Evolutionary conservation across 2,329 filamentous ascomycete species (phyloP), one percentile per base, ranked within the genome.

Genomic region (Gaeumannomyces sp.): DNA sequence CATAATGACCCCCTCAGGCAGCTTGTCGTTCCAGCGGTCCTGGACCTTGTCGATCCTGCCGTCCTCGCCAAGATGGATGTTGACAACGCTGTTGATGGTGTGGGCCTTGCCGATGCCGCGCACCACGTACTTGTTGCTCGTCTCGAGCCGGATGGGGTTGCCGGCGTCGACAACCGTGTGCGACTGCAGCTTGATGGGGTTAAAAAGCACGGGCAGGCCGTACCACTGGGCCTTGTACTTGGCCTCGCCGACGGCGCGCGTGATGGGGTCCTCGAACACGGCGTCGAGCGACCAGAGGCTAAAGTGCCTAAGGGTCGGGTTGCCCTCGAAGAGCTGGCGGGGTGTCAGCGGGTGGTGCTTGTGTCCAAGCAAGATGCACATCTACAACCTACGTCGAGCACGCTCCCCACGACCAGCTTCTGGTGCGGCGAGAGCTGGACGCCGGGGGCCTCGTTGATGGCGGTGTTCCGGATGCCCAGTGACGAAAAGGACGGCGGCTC

Each of bases 71-170:
- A 76, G 67, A 53, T 72, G 65, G 64, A 77, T 77, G 8, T 68
- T 65, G 14, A 78, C 71, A 8, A 70, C 65, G 14, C 73, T 75
- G 58, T 72, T 56, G 61, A 77, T 74, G 38, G 70, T 68, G 67
- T 76, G 71, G 65, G 73, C 72, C 60, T 69, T 71, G 63, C 71
- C 71, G 64, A 76, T 67, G 10, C 72, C 73, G 67, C 73, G 75
- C 59, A 78, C 67, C 4, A 72, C 70, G 66, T 78, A 78, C 63
- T 69, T 73, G 68, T 78, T 78, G 66, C 68, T 68, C 57, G 78
- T 67, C 25, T 85, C 78, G 70, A 89, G 74, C 66, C 79, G 74
- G 57, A 89, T 87, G 0, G 87, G 86, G 68, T 89, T 87, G 1
- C 85, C 85, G 0, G 76, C 73, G 22, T 77, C 79, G 0, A 75